A percentile compares a stretch with the other conserved stretches of the same genome.
Conservation (phyloP, 2,329 filamentous ascomycete genomes). For the Fonsecaea monophora region DNA sequence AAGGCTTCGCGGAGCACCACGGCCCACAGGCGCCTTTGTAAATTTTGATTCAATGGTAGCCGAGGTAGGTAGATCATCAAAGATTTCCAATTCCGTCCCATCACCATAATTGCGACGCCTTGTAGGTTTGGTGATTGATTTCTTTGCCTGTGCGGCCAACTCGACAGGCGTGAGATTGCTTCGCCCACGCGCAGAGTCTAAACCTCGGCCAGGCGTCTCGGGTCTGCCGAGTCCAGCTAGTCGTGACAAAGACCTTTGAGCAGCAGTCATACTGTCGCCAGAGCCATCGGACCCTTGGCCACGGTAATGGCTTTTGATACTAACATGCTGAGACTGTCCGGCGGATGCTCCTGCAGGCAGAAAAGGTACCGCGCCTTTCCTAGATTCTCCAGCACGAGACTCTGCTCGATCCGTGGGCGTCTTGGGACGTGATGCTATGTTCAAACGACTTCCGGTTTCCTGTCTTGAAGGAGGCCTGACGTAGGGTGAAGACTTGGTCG, state of each 20-base stretch:
- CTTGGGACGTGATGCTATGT: slow-evolving; percentile 62
- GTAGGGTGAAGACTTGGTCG: slow-evolving; percentile 43
- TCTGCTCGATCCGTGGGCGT: slow-evolving; percentile 68
- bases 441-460: slow-evolving; percentile 46
- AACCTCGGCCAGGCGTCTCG: slow-evolving; percentile 56
- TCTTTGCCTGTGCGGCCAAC: slow-evolving; percentile 64
- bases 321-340: slow-evolving; percentile 78
- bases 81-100: slow-evolving; percentile 87
- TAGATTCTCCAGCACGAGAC: slow-evolving; percentile 49
- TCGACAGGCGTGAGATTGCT: slow-evolving; percentile 58
- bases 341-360: slow-evolving; percentile 76
- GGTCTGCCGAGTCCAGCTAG: slow-evolving; percentile 52
- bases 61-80: slow-evolving; percentile 94
- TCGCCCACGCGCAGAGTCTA: slow-evolving; percentile 48
- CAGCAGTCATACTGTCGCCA: slow-evolving; percentile 53
- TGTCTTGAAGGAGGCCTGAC: slow-evolving; percentile 49
- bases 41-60: slow-evolving; percentile 80
- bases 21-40: slow-evolving; percentile 76
- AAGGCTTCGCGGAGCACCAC: slow-evolving; percentile 70
- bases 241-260: slow-evolving; percentile 52
- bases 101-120: slow-evolving; percentile 81
- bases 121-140: slow-evolving; percentile 75
- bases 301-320: slow-evolving; percentile 73
- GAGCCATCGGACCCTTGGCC: slow-evolving; percentile 82
- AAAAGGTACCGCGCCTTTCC: slow-evolving; percentile 74